A percentile compares a stretch with the other conserved stretches of the same genome.
phyloP scores from a whole-genome alignment of 148 eudicot species.

The Pouteria glomerata region DNA sequence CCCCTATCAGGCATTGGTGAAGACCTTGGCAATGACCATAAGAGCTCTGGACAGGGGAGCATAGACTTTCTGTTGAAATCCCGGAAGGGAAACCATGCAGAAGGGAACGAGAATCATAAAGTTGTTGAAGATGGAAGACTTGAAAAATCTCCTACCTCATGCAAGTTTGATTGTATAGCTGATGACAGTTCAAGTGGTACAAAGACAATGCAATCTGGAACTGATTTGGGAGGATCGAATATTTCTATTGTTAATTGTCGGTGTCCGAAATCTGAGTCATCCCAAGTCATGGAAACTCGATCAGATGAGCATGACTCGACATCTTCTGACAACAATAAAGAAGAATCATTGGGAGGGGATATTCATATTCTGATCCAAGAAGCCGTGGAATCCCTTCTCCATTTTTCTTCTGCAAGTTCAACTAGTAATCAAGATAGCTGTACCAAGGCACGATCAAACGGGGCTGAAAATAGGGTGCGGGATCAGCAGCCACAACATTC shows the following conservation, averaged over 20 bases:
- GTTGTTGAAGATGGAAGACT: slow-evolving; percentile 15
- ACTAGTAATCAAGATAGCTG: slow-evolving; percentile 11
- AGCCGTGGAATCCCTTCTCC: slow-evolving; percentile 45
- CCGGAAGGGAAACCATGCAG: not conserved
- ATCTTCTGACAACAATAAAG: slow-evolving; percentile 27
- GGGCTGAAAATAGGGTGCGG: slow-evolving; percentile 12
- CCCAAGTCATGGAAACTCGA: slow-evolving; percentile 8
- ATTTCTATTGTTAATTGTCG: slow-evolving; percentile 7
- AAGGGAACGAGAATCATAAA: not conserved
- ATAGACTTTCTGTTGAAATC: not conserved
- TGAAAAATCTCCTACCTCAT: slow-evolving; percentile 21
- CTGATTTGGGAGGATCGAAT: slow-evolving; percentile 24
- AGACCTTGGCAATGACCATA: not conserved
- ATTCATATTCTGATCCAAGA: slow-evolving; percentile 14
- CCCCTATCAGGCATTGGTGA: not conserved
- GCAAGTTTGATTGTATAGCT: slow-evolving; percentile 20
- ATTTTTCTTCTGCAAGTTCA: slow-evolving; percentile 22
- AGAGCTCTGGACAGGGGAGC: not conserved
- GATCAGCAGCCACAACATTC: slow-evolving; percentile 42
- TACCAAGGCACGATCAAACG: slow-evolving; percentile 11
- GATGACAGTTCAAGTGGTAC: slow-evolving; percentile 22
- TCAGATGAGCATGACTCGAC: slow-evolving; percentile 26
- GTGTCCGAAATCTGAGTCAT: slow-evolving; percentile 6
- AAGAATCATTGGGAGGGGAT: slow-evolving; percentile 24
- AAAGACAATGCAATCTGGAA: slow-evolving; percentile 34